phyloP scores from a whole-genome alignment of 441 rosid species.

The Adansonia madagascariensis region DNA sequence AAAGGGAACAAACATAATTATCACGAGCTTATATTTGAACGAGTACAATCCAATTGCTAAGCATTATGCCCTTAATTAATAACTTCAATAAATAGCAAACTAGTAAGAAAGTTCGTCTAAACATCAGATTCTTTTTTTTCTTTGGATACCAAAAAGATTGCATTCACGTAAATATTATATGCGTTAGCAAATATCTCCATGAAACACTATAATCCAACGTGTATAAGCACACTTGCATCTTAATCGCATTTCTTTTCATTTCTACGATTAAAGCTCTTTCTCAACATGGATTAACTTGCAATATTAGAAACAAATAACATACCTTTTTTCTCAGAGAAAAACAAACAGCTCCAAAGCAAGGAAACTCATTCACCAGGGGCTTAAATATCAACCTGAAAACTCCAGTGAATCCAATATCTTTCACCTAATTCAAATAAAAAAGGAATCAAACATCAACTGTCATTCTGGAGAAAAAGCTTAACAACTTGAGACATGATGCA shows the following conservation, averaged over 20 bases:
- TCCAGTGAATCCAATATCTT: slow-evolving; percentile 92
- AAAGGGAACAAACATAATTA: background rate
- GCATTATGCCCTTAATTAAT: background rate
- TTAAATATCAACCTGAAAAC: slow-evolving; percentile 97
- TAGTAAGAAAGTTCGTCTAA: background rate
- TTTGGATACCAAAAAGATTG: background rate
- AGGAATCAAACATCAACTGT: slow-evolving; percentile 21
- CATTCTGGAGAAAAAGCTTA: background rate
- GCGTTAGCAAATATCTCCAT: background rate
- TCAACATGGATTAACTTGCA: slow-evolving; percentile 10
- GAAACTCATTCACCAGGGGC: slow-evolving; percentile 91
- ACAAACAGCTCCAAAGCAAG: slow-evolving; percentile 96
- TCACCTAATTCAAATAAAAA: slow-evolving; percentile 60
- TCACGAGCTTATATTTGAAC: background rate
- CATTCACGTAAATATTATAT: slow-evolving; percentile 11
- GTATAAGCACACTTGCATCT: background rate
- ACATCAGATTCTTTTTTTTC: background rate
- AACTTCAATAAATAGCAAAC: background rate
- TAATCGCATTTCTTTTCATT: background rate
- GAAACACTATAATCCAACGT: background rate
- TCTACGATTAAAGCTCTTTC: background rate
- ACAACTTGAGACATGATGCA: slow-evolving; percentile 10
- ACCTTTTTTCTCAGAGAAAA: slow-evolving; percentile 92
- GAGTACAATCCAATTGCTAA: background rate
- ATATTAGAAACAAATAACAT: slow-evolving; percentile 21